These are phyloP conservation scores for Stemphylium lycopersici DNA, from an alignment of 2,329 filamentous ascomycete species.

Conservation along the genomic window DNA sequence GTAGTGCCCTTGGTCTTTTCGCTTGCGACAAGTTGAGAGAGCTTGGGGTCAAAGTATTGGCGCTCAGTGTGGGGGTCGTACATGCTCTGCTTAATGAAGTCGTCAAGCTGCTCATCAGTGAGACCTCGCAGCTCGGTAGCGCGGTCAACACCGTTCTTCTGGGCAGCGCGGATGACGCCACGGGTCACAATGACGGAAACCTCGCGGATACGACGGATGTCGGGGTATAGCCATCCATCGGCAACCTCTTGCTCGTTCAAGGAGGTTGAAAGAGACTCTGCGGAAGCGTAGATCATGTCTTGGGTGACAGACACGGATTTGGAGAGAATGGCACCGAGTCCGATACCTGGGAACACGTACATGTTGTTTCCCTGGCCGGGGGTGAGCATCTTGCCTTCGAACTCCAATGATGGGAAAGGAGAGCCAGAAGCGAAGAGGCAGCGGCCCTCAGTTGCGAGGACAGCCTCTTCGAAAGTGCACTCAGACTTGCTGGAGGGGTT, in stretches of 20 bases:
- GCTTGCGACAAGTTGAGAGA: slow-evolving; percentile 40
- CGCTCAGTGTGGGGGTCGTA: slow-evolving; percentile 58
- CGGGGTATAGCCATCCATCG: slow-evolving; percentile 86
- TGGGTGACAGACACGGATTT: slow-evolving; percentile 88
- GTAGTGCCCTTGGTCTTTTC: slow-evolving; percentile 27
- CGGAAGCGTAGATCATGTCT: slow-evolving; percentile 96
- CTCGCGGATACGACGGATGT: slow-evolving; percentile 88
- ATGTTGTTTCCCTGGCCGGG: slow-evolving; percentile 76
- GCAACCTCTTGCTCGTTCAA: slow-evolving; percentile 82
- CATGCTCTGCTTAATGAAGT: slow-evolving; percentile 64
- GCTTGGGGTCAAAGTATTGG: slow-evolving; percentile 50
- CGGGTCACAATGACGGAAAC: slow-evolving; percentile 85
- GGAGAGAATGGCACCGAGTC: slow-evolving; percentile 88
- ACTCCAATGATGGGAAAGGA: slow-evolving; percentile 75
- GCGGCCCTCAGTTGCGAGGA: slow-evolving; percentile 87
- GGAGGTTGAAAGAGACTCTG: slow-evolving; percentile 76
- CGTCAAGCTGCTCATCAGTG: slow-evolving; percentile 70
- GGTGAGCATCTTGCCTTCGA: slow-evolving; percentile 53
- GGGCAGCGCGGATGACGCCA: slow-evolving; percentile 91
- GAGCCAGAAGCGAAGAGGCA: slow-evolving; percentile 95
- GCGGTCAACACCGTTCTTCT: slow-evolving; percentile 70
- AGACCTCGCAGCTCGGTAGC: slow-evolving; percentile 67
- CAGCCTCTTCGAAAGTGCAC: slow-evolving; percentile 93
- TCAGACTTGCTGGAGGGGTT: slow-evolving; percentile 97
- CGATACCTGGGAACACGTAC: slow-evolving; percentile 97